Percentiles rank a stretch among this genome's conserved stretches.
phyloP scores from a whole-genome alignment of 805 yeast genomes.

The Suhomyces sp. region DNA sequence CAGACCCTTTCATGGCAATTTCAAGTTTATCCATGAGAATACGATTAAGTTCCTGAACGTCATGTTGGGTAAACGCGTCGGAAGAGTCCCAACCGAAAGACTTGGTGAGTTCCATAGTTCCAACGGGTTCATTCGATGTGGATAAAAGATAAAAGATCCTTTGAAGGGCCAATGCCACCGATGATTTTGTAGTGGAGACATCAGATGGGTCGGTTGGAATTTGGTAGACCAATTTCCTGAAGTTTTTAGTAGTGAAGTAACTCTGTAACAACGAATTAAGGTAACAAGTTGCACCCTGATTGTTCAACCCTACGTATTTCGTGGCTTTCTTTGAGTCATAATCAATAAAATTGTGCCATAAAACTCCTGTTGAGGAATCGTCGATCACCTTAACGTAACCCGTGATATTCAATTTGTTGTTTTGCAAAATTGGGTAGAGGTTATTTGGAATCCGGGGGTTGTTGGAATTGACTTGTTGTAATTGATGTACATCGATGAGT shows the following conservation, averaged over 20 bases:
- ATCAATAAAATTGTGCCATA: conserved; percentile 85
- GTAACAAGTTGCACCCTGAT: conserved; percentile 99
- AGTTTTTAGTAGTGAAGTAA: conserved; percentile 77
- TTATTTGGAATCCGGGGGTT: conserved; percentile 18
- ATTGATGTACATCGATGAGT: conserved; percentile 57
- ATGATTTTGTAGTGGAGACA: conserved; percentile 23
- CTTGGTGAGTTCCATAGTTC: conserved; percentile 80
- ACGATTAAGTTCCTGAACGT: conserved; percentile 94
- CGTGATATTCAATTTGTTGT: conserved; percentile 65
- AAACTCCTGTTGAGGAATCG: conserved; percentile 86
- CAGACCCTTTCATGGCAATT: conserved; percentile 84
- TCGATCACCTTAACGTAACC: conserved; percentile 74
- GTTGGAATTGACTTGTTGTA: conserved; percentile 44
- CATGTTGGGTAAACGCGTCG: conserved; percentile 97
- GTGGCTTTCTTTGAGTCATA: conserved; percentile 85
- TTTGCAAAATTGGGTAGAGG: conserved; percentile 42
- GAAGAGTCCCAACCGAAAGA: conserved; percentile 97
- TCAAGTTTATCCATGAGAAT: conserved; percentile 94
- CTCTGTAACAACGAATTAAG: conserved; percentile 90
- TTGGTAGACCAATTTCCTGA: conserved; percentile 81
- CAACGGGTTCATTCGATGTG: conserved; percentile 72
- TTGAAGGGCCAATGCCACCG: conserved; percentile 82
- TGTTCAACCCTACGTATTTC: conserved; percentile 88
- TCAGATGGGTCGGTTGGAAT: conserved; percentile 69
- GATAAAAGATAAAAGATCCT: conserved; percentile 80